These are phyloP conservation scores for Coemansia sp. DNA, from an alignment of 192 early-diverging fungal species.

Conservation along the genomic window DNA sequence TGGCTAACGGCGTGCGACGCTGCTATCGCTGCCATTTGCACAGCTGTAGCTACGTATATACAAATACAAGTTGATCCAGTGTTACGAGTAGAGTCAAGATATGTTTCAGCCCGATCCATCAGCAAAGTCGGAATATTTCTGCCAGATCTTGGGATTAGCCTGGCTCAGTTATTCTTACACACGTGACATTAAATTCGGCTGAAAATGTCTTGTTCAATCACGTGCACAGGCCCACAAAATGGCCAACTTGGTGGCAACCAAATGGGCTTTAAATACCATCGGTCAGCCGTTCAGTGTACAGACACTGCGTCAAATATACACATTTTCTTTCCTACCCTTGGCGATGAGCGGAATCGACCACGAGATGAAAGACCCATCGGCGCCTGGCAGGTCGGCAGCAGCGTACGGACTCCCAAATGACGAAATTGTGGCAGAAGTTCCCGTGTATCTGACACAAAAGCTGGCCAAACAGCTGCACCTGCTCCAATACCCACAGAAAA, in stretches of 20 bases:
- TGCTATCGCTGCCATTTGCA: not conserved
- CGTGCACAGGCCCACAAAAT: not conserved
- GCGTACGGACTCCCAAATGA: constrained; percentile 58
- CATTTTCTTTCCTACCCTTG: not conserved
- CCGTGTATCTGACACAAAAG: constrained; percentile 74
- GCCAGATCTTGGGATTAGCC: too few relatives aligned
- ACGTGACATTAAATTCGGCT: too few relatives aligned
- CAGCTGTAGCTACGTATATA: not conserved
- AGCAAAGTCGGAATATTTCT: too few relatives aligned
- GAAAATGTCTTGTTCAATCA: not conserved
- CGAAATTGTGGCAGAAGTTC: constrained; percentile 71
- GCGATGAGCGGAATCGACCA: not conserved
- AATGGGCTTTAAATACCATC: not conserved
- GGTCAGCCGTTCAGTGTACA: not conserved
- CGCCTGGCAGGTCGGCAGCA: constrained; percentile 16
- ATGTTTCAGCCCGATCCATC: too few relatives aligned
- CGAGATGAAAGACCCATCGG: not conserved
- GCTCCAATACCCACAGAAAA: constrained; percentile 78
- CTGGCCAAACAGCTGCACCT: constrained; percentile 72
- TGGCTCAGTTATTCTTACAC: too few relatives aligned
- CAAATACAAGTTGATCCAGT: not conserved
- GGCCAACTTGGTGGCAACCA: not conserved
- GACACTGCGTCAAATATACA: not conserved
- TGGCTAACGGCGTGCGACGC: constrained; percentile 13
- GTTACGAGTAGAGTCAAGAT: too few relatives aligned